Evolutionary conservation across 495 filamentous ascomycete genomes (phyloP).

Genomic region (Lasiosphaeria miniovina): DNA sequence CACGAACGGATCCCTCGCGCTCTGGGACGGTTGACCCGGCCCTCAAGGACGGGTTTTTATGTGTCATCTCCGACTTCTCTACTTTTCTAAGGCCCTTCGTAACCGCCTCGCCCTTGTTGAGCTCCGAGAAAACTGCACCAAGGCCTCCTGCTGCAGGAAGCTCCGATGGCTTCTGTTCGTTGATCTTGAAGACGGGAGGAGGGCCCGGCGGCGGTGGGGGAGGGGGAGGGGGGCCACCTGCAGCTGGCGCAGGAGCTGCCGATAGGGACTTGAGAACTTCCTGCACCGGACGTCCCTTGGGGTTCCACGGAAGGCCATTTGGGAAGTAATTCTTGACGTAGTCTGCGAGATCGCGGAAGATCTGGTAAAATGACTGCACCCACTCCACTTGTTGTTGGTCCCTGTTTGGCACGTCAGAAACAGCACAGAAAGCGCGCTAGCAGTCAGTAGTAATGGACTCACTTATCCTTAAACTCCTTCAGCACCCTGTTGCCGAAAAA

Average conservation of each 20-base stretch:
- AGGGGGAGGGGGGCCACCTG: constrained; percentile 62
- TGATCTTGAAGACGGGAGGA: constrained; percentile 49
- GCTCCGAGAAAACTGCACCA: constrained; percentile 79
- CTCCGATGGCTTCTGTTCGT: constrained; percentile 36
- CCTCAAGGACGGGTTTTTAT: constrained; percentile 94
- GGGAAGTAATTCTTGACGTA: constrained; percentile 80
- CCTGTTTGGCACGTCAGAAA: constrained; percentile 37
- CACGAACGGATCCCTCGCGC: constrained; percentile 54
- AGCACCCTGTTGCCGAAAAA: constrained; percentile 91
- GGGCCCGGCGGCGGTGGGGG: constrained; percentile 71
- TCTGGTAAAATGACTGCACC: constrained; percentile 80
- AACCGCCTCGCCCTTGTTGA: constrained; percentile 83
- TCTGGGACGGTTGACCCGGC: constrained; percentile 66
- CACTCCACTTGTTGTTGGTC: constrained; percentile 78
- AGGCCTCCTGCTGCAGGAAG: constrained; percentile 52
- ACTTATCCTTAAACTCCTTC: constrained; percentile 89
- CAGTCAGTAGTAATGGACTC: constrained; percentile 25
- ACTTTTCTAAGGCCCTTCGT: constrained; percentile 89
- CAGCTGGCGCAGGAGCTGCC: constrained; percentile 39
- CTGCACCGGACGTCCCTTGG: constrained; percentile 68
- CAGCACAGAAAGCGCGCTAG: not conserved
- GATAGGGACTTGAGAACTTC: constrained; percentile 58
- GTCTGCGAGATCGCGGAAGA: constrained; percentile 73
- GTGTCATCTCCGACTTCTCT: constrained; percentile 90
- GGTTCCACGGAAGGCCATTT: constrained; percentile 83